phyloP scores from a whole-genome alignment of 108 stramenopile genomes.

The Skeletonema tropicum region DNA sequence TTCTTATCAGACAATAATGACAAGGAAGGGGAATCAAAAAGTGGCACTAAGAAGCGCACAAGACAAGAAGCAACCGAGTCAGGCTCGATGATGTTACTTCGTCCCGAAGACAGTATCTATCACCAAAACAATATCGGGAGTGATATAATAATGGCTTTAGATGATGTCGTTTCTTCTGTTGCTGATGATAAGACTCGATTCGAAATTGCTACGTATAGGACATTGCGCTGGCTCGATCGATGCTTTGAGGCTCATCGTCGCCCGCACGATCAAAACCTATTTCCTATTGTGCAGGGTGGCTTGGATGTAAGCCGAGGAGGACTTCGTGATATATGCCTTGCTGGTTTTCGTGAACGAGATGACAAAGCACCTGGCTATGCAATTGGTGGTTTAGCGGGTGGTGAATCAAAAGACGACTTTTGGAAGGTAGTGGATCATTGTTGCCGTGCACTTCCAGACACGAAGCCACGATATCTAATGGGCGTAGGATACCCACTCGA shows the following conservation, averaged over 20 bases:
- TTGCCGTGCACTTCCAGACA: constrained; percentile 83
- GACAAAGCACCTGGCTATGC: constrained; percentile 92
- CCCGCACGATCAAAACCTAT: constrained; percentile 82
- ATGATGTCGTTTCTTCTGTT: constrained; percentile 93
- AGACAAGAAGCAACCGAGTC: constrained; percentile 21
- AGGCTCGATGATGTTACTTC: constrained; percentile 77
- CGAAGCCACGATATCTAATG: constrained; percentile 96
- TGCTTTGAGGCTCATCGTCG: constrained; percentile 86
- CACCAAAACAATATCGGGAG: constrained; percentile 96
- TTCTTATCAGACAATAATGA: constrained; percentile 26
- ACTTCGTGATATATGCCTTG: constrained; percentile 90
- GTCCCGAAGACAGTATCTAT: constrained; percentile 94
- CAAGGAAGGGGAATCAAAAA: constrained; percentile 12
- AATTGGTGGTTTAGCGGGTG: constrained; percentile 97
- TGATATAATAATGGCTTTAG: constrained; percentile 98
- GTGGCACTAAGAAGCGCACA: constrained; percentile 3
- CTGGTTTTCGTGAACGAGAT: constrained; percentile 87
- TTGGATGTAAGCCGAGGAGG: constrained; percentile 90
- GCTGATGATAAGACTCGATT: constrained; percentile 76
- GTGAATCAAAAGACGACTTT: constrained; percentile 96
- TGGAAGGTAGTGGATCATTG: constrained; percentile 97
- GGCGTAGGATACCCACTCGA: constrained; percentile 99
- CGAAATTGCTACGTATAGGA: constrained; percentile 86
- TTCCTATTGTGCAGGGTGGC: constrained; percentile 98
- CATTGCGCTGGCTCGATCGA: constrained; percentile 96